phyloP scores from a whole-genome alignment of 768 basidiomycete species.

The Mycena epipterygia region DNA sequence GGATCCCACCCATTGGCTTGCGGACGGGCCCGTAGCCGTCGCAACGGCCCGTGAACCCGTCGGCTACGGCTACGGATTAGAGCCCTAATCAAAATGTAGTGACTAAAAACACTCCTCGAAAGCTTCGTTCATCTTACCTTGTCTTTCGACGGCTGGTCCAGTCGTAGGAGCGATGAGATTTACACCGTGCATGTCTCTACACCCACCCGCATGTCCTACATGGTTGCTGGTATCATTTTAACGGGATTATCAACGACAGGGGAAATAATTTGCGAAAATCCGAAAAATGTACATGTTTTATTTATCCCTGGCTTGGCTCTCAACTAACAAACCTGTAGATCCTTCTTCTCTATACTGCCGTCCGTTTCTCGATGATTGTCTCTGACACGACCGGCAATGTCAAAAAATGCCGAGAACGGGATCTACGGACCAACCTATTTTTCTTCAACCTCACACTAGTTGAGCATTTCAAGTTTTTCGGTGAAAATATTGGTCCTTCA shows the following conservation, averaged over 20 bases:
- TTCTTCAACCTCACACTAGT: no score
- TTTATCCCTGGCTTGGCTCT: no score
- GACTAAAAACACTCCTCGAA: neutral
- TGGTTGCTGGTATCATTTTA: conserved; percentile 16
- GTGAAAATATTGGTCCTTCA: no score
- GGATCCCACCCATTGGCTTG: no score
- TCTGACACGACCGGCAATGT: conserved; percentile 39
- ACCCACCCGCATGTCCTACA: conserved; percentile 4
- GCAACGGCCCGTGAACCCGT: no score
- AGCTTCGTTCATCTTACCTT: neutral
- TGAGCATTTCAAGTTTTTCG: no score
- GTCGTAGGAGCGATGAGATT: neutral
- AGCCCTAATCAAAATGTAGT: no score
- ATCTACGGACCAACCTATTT: no score
- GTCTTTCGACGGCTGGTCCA: neutral
- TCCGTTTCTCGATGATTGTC: conserved; percentile 28
- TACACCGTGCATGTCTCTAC: conserved; percentile 3
- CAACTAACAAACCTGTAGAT: neutral
- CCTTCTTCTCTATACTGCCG: conserved; percentile 18
- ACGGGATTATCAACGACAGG: conserved; percentile 11
- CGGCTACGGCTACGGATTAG: no score
- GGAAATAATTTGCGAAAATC: neutral
- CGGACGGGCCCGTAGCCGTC: no score
- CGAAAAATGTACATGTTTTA: neutral
- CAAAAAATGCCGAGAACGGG: conserved; percentile 26